These are phyloP conservation scores for Tylopilus subfusipes DNA, from an alignment of 768 basidiomycete species.

Conservation along the genomic window DNA sequence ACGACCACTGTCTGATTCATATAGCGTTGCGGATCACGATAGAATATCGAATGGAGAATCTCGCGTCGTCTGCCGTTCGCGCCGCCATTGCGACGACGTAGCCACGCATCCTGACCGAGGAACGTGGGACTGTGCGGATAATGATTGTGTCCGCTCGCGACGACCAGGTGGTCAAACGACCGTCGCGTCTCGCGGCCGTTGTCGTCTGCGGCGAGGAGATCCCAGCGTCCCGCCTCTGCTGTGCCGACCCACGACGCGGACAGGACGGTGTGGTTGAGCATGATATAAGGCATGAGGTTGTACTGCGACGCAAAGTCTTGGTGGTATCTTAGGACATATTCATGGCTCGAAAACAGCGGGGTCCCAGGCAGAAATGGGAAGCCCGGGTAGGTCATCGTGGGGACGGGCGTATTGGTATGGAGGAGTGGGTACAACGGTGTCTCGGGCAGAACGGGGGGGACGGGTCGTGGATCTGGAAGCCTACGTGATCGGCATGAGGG, in stretches of 20 bases:
- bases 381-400: conserved; percentile 55
- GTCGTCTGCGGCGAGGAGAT: conserved; percentile 33
- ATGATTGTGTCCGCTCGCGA: conserved; percentile 56
- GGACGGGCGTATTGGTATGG: conserved; percentile 53
- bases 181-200: conserved; percentile 20
- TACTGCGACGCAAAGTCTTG: conserved; percentile 37
- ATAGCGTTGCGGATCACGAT: conserved; percentile 45
- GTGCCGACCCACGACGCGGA: conserved; percentile 44
- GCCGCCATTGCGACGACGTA: conserved; percentile 24
- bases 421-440: conserved; percentile 54
- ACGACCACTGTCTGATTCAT: conserved; percentile 44
- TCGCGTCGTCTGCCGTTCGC: conserved; percentile 27
- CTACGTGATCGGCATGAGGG: conserved; percentile 9
- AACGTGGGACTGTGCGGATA: conserved; percentile 45
- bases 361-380: conserved; percentile 46
- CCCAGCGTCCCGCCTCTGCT: conserved; percentile 40
- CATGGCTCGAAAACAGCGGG: conserved; percentile 48
- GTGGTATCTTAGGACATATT: conserved; percentile 47
- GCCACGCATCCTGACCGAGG: conserved; percentile 49
- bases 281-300: conserved; percentile 39
- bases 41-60: conserved; percentile 53
- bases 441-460: conserved; percentile 49
- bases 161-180: conserved; percentile 52
- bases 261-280: conserved; percentile 37
- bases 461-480: conserved; percentile 32